These are phyloP conservation scores for Trichoderma sp. DNA, from an alignment of 2,329 filamentous ascomycete species.

Conservation along the genomic window DNA sequence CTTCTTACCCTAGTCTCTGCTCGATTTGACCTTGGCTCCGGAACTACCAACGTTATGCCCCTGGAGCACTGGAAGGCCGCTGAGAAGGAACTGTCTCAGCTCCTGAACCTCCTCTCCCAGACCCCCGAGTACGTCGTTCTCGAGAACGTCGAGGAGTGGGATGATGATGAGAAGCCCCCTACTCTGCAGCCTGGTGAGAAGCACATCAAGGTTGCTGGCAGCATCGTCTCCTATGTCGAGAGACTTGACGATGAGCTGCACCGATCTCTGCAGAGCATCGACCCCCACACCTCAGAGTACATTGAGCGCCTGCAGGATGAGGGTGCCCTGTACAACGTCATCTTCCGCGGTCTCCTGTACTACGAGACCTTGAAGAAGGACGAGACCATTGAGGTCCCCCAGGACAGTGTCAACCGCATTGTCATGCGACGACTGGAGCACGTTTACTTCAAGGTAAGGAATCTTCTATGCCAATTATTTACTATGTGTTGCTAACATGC, in stretches of 20 bases:
- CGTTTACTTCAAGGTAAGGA: constrained; percentile 89
- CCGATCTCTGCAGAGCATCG: constrained; percentile 93
- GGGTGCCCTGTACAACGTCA: constrained; percentile 83
- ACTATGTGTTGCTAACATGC: constrained; percentile 17
- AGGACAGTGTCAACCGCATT: constrained; percentile 88
- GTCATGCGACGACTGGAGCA: constrained; percentile 94
- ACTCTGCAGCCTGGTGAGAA: constrained; percentile 68
- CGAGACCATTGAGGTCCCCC: constrained; percentile 65
- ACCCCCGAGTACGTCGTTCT: constrained; percentile 80
- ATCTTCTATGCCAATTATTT: neutral
- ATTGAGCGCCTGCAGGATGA: constrained; percentile 94
- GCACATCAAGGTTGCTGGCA: constrained; percentile 88
- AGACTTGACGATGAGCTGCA: constrained; percentile 95
- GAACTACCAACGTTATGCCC: constrained; percentile 76
- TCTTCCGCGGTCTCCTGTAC: constrained; percentile 85
- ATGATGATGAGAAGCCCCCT: constrained; percentile 94
- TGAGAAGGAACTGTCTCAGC: constrained; percentile 75
- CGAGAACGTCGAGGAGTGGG: constrained; percentile 95
- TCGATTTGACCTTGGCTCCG: constrained; percentile 85
- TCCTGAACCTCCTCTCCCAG: constrained; percentile 75
- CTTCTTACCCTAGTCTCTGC: constrained; percentile 89
- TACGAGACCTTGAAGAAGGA: constrained; percentile 76
- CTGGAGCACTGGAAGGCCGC: constrained; percentile 96
- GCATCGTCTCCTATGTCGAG: constrained; percentile 90
- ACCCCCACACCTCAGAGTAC: constrained; percentile 97